Base-by-base conservation (phyloP, 352 stramenopile species). In the Globisporangium orthogonon region DNA sequence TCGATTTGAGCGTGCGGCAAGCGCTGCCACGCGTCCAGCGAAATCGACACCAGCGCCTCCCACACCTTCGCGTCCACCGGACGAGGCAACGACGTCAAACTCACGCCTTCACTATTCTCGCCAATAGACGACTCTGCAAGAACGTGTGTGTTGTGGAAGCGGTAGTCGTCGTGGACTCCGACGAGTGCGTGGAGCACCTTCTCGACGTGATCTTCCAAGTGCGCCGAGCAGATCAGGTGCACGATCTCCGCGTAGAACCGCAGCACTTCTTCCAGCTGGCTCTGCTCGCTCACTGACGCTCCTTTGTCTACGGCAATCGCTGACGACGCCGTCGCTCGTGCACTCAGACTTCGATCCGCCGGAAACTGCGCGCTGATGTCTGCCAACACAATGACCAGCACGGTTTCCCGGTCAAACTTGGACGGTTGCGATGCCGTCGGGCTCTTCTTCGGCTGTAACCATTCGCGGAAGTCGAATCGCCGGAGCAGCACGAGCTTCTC, bases 341-440 rank as follows among this genome's bases (percentile, higher is more conserved):
- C 47, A 39, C 65, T 28, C 29, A 80, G 50, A 33, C 44, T 74
- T 17, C 64, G 69, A 56, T 85, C 76, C 15, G 74, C 76, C 52
- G 73, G 63, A 50, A 83, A 85, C 33, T 80, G 69, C 41, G 70
- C 63, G 37, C 74, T 70, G 50, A 94, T 74, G 46, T 95, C 86
- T 0, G 73, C 77, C 4, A 95, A 51, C 45, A 94, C 71, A 43
- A 95, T 91, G 14, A 68, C 88, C 41, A 94, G 61, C 17, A 92
- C 65, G 0, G 86, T 94, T 41, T 95, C 83, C 3, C 83, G 78
- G 59, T 95, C 86, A 58, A 95, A 88, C 52, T 88, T 87, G 14
- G 74, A 84, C 30, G 83, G 81, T 1, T 61, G 58, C 15, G 74
- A 61, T 0, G 57, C 33, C 15, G 52, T 58, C n/a, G 23, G 17